These are phyloP conservation scores for Xerocomus nothofagi DNA, from an alignment of 1,284 basidiomycete genomes.

Conservation along the genomic window DNA sequence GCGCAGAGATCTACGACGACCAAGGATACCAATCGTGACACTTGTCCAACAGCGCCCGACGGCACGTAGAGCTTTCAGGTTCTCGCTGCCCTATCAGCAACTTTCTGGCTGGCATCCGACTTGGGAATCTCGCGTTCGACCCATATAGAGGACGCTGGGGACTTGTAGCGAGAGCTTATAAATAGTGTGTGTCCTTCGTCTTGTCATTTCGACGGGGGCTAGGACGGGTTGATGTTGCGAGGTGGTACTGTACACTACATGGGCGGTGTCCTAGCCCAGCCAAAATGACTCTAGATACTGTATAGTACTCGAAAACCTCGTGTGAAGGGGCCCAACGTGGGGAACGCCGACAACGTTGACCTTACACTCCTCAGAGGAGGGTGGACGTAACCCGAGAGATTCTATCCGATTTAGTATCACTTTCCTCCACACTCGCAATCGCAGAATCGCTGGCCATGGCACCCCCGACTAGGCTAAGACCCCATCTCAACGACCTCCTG, in stretches of 20 bases:
- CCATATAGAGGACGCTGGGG: no score
- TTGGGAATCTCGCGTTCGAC: no score
- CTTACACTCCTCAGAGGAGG: neutral
- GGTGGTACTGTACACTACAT: no score
- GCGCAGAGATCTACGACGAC: no score
- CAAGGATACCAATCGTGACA: no score
- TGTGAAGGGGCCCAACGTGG: constrained; percentile 18
- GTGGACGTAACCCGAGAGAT: neutral
- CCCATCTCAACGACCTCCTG: constrained; percentile 30
- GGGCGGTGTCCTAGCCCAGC: no score
- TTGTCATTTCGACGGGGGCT: neutral
- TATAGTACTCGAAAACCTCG: constrained; percentile 15
- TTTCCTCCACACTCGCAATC: neutral
- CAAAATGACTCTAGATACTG: no score
- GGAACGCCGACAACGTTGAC: constrained; percentile 2
- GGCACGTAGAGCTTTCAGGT: no score
- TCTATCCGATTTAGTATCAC: neutral
- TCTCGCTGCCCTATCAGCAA: no score
- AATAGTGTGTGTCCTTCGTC: neutral
- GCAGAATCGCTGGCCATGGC: constrained; percentile 18
- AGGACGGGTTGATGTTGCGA: neutral
- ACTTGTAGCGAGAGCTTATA: neutral
- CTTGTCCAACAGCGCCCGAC: no score
- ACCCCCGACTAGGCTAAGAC: constrained; percentile 27
- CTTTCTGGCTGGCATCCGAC: constrained; percentile 6